phyloP scores from a whole-genome alignment of 2,329 filamentous ascomycete genomes.

The Aspergillus jensenii region DNA sequence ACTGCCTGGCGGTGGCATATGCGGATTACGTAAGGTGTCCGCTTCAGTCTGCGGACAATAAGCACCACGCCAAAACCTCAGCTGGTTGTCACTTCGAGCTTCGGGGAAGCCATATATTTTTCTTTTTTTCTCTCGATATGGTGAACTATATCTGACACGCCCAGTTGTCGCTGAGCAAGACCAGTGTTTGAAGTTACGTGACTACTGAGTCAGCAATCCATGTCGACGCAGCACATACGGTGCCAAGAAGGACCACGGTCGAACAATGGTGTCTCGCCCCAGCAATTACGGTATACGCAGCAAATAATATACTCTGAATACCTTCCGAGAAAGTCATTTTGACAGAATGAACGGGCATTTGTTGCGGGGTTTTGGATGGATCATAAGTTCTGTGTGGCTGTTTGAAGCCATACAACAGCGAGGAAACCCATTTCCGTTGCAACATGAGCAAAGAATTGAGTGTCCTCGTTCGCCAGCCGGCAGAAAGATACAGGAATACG shows the following conservation, averaged over 20 bases:
- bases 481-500: not conserved
- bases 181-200: not conserved
- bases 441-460: not conserved
- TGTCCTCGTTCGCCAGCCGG: not conserved
- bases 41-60: not conserved
- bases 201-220: too few relatives aligned
- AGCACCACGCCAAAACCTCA: not conserved
- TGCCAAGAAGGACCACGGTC: not conserved
- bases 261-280: not conserved
- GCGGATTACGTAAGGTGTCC: conserved; percentile 19
- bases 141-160: not conserved
- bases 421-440: conserved; percentile 5
- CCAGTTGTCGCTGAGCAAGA: not conserved
- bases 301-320: not conserved
- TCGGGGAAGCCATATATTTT: not conserved
- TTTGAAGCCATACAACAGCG: not conserved
- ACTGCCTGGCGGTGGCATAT: conserved; percentile 17
- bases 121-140: not conserved
- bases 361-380: not conserved
- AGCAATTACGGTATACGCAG: not conserved
- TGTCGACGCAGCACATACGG: not conserved
- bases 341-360: not conserved
- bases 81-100: not conserved
- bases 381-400: not conserved
- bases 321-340: not conserved